Evolutionary conservation across 2,329 filamentous ascomycete genomes (phyloP), one percentile per base, ranked within the genome.

Genomic region (Botrytis squamosa): DNA sequence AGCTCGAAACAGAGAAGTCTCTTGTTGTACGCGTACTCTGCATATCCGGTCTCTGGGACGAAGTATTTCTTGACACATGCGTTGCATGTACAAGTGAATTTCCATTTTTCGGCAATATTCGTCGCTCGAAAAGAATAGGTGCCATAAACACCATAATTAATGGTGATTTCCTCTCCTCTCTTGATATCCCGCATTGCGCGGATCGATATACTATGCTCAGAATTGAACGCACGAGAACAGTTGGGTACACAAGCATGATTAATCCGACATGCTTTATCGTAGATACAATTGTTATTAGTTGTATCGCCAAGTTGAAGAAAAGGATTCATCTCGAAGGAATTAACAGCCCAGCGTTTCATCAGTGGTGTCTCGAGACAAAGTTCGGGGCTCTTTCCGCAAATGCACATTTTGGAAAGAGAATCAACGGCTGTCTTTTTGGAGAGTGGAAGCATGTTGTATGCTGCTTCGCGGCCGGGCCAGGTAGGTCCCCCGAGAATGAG

Each of bases 91-190:
- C n/a, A 57, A 4, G 2, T 9, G 3, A 57, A 57, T 4, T 20
- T 57, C 55, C 55, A 57, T 33, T 14, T 57, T 9, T 33, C 29
- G 0, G 55, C 0, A 2, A 57, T 57, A 20, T 57, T 57, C 0
- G 6, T 1, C 0, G 2, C 3, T 4, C n/a, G 14, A 20, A 57
- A 57, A 2, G n/a, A 10, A 3, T 7, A 16, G 0, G 55, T 1
- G 0, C 55, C 55, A 57, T 57, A 57, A 2, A 33, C 55, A 0
- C 55, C 55, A 33, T 57, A 57, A 4, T 57, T 57, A 0, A 33
- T 18, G 0, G 55, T 33, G 5, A 57, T 57, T 57, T 33, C 55
- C 0, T 57, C n/a, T 33, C 55, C 55, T 1, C 20, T 33, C 16
- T 1, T 57, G 0, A 57, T 4, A 33, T 33, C 8, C 16, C 1